These are phyloP conservation scores for Talaromyces pinophilus DNA, from an alignment of 2,329 filamentous ascomycete genomes.

Conservation along the genomic window DNA sequence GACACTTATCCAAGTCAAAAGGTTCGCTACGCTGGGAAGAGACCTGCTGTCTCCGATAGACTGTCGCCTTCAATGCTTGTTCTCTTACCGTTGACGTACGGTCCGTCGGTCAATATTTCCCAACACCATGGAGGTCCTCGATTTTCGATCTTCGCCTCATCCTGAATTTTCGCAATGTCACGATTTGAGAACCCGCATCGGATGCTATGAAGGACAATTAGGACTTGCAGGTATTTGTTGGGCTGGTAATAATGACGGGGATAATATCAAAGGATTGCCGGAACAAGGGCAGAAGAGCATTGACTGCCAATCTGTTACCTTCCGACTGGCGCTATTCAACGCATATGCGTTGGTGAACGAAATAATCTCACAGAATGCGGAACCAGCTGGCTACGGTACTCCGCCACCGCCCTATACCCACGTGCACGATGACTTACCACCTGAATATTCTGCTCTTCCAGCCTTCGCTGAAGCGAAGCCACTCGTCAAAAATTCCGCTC, in stretches of 20 bases:
- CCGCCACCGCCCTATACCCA: slow-evolving; percentile 39
- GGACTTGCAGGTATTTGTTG: neutral
- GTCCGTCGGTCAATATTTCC: slow-evolving; percentile 11
- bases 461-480: slow-evolving; percentile 32
- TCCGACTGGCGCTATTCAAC: slow-evolving; percentile 18
- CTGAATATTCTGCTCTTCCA: slow-evolving; percentile 35
- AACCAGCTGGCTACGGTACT: slow-evolving; percentile 28
- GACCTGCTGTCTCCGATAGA: slow-evolving; percentile 7
- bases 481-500: slow-evolving; percentile 16
- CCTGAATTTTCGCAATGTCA: neutral
- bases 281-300: neutral
- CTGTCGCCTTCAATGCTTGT: slow-evolving; percentile 18
- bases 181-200: neutral
- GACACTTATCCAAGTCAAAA: slow-evolving; percentile 2
- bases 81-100: slow-evolving; percentile 6
- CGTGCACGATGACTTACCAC: slow-evolving; percentile 37
- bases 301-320: neutral
- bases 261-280: neutral
- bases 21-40: neutral
- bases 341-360: slow-evolving; percentile 20
- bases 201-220: neutral
- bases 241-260: neutral
- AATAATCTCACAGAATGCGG: slow-evolving; percentile 12
- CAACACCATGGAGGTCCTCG: slow-evolving; percentile 12
- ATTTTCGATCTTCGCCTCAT: neutral